Evolutionary conservation across 352 stramenopile species (phyloP).

Genomic region (Phytophthora fragariaefolia): DNA sequence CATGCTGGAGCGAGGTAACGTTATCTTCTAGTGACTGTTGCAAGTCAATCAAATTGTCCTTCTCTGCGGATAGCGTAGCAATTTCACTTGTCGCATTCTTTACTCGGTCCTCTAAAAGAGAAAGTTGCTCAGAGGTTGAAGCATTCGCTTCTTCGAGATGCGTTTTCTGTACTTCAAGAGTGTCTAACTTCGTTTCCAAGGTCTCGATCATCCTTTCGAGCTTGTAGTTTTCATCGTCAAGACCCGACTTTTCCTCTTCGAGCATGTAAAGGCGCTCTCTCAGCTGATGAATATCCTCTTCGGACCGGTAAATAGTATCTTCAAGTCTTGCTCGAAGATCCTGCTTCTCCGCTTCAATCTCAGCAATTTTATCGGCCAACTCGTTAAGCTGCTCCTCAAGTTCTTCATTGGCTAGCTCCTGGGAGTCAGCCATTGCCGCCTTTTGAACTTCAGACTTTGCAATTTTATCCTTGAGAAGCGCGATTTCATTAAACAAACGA

Average conservation of each 20-base stretch:
- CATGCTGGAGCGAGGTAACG: slow-evolving; percentile 39
- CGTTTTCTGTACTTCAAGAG: slow-evolving; percentile 48
- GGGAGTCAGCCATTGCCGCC: slow-evolving; percentile 45
- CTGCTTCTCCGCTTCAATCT: slow-evolving; percentile 64
- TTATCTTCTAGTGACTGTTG: slow-evolving; percentile 47
- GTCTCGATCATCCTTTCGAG: slow-evolving; percentile 42
- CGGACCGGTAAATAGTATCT: slow-evolving; percentile 42
- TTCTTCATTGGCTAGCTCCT: slow-evolving; percentile 59
- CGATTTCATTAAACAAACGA: slow-evolving; percentile 62
- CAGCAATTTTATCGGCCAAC: slow-evolving; percentile 61
- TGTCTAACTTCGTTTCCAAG: slow-evolving; percentile 42
- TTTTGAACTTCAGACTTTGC: slow-evolving; percentile 52
- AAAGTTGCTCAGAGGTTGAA: slow-evolving; percentile 28
- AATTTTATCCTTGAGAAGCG: slow-evolving; percentile 59
- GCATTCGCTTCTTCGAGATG: slow-evolving; percentile 39
- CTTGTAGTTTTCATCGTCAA: slow-evolving; percentile 47
- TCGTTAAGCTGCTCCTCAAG: slow-evolving; percentile 65
- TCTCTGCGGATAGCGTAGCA: slow-evolving; percentile 31
- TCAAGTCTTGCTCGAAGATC: slow-evolving; percentile 47
- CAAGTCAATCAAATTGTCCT: slow-evolving; percentile 34
- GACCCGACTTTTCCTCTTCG: slow-evolving; percentile 50
- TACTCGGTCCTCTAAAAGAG: slow-evolving; percentile 31
- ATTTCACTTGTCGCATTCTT: slow-evolving; percentile 33
- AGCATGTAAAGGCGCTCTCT: slow-evolving; percentile 53
- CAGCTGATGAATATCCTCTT: slow-evolving; percentile 60